Evolutionary conservation across 1,284 basidiomycete genomes (phyloP).

Genomic region (Cutaneotrichosporon cutaneum): DNA sequence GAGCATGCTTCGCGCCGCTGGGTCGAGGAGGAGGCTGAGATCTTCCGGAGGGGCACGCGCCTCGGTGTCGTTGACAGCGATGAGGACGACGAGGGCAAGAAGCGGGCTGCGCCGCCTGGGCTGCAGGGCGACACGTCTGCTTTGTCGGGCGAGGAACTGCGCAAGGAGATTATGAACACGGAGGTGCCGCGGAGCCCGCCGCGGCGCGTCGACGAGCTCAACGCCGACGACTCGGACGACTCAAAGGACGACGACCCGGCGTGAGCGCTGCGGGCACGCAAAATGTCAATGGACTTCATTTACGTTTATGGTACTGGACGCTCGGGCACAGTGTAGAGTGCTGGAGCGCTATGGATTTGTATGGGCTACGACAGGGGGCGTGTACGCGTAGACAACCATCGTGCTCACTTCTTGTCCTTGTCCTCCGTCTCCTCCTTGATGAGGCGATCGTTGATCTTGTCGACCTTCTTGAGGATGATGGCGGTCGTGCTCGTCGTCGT

Average conservation of each 20-base stretch:
- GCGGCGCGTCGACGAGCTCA: conserved; percentile 29
- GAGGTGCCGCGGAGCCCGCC: conserved; percentile 48
- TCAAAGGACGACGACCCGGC: background rate
- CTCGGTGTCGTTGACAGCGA: conserved; percentile 70
- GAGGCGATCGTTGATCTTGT: conserved; percentile 61
- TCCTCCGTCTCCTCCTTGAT: conserved; percentile 57
- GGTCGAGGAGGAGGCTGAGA: conserved; percentile 86
- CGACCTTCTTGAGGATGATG: conserved; percentile 66
- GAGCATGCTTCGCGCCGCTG: conserved; percentile 61
- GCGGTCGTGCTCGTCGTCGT: conserved; percentile 62
- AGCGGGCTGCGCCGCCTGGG: background rate
- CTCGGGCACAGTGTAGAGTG: background rate
- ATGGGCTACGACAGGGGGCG: conserved; percentile 2
- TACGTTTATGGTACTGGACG: background rate
- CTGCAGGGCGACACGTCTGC: background rate
- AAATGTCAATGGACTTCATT: background rate
- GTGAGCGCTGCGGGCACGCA: background rate
- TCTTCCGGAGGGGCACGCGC: conserved; percentile 83
- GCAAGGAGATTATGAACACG: conserved; percentile 45
- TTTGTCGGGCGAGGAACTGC: conserved; percentile 21
- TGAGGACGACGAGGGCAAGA: conserved; percentile 60
- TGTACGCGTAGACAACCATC: background rate
- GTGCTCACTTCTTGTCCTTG: background rate
- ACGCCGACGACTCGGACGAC: background rate
- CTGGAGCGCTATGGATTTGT: conserved; percentile 1